Percentiles rank a stretch among this genome's conserved stretches.
These are phyloP conservation scores for Cicer cuneatum DNA, from an alignment of 306 rosid genomes.

Conservation along the genomic window DNA sequence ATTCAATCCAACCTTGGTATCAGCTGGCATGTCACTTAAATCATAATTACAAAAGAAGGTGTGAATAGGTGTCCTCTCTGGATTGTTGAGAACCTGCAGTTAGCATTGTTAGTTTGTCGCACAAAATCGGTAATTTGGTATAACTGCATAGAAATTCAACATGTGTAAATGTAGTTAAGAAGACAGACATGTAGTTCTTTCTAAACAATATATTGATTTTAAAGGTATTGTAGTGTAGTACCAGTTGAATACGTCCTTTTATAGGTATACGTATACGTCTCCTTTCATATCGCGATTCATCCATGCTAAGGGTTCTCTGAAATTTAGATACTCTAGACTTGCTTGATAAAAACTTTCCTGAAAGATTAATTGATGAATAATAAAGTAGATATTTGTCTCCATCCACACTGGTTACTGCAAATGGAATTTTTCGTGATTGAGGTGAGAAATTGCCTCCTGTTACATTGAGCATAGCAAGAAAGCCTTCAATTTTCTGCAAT, in stretches of 20 bases:
- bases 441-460: constrained; percentile 82
- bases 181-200: constrained; percentile 26
- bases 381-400: constrained; percentile 77
- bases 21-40: constrained; percentile 91
- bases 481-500: constrained; percentile 83
- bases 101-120: constrained; percentile 32
- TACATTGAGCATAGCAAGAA: constrained; percentile 80
- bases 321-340: constrained; percentile 59
- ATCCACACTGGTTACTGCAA: constrained; percentile 76
- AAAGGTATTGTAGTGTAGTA: constrained; percentile 41
- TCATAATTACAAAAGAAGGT: constrained; percentile 86
- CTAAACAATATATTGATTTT: constrained; percentile 7
- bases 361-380: constrained; percentile 70
- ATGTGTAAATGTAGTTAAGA: constrained; percentile 25
- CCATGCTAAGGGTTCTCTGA: constrained; percentile 68
- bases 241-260: constrained; percentile 84
- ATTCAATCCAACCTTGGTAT: constrained; percentile 69
- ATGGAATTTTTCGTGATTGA: constrained; percentile 73
- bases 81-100: constrained; percentile 91
- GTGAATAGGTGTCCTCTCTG: constrained; percentile 89
- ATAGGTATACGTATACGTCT: constrained; percentile 70
- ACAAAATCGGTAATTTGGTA: constrained; percentile 32
- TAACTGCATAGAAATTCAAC: constrained; percentile 22
- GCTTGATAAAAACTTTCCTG: constrained; percentile 54
- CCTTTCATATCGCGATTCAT: constrained; percentile 59